A percentile compares a stretch with the other conserved stretches of the same genome.
Conservation (phyloP, 805 yeast species). For the Trichomonascus vanleenenianus region DNA sequence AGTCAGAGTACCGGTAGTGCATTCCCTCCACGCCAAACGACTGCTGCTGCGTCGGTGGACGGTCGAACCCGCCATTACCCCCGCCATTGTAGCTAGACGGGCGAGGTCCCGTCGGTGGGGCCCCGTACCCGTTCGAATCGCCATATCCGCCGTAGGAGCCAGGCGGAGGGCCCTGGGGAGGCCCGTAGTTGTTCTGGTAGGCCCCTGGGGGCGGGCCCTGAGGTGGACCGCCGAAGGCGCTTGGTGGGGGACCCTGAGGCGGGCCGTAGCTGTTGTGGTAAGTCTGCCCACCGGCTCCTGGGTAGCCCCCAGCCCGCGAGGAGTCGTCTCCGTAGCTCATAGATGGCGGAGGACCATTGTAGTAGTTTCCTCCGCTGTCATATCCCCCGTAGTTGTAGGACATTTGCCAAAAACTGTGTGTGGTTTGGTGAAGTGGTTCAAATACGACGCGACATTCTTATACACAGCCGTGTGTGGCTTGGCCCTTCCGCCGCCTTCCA, state of each 20-base stretch:
- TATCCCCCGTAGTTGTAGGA: not conserved
- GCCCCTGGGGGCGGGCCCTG: slow-evolving; percentile 27
- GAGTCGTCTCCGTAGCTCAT: not conserved
- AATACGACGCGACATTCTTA: too few relatives aligned
- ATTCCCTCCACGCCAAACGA: slow-evolving; percentile 24
- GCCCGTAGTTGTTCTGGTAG: slow-evolving; percentile 14
- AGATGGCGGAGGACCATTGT: not conserved
- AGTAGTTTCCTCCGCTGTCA: not conserved
- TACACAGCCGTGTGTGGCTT: too few relatives aligned
- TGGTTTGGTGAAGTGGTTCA: not conserved
- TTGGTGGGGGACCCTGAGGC: slow-evolving; percentile 15
- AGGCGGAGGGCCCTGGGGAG: slow-evolving; percentile 28
- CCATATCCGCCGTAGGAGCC: slow-evolving; percentile 14
- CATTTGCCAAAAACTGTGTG: not conserved
- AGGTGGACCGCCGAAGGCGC: slow-evolving; percentile 18
- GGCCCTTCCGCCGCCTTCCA: too few relatives aligned
- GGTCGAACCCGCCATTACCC: slow-evolving; percentile 6
- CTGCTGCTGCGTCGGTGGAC: slow-evolving; percentile 26
- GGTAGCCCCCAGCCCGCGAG: not conserved
- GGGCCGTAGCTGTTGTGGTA: slow-evolving; percentile 11
- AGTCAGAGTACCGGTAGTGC: slow-evolving; percentile 52
- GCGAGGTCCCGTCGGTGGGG: slow-evolving; percentile 18
- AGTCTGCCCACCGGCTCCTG: not conserved
- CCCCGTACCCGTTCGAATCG: slow-evolving; percentile 12
- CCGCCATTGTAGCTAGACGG: slow-evolving; percentile 3